Conservation (phyloP, 306 rosid genomes). For the Betula pendula region DNA sequence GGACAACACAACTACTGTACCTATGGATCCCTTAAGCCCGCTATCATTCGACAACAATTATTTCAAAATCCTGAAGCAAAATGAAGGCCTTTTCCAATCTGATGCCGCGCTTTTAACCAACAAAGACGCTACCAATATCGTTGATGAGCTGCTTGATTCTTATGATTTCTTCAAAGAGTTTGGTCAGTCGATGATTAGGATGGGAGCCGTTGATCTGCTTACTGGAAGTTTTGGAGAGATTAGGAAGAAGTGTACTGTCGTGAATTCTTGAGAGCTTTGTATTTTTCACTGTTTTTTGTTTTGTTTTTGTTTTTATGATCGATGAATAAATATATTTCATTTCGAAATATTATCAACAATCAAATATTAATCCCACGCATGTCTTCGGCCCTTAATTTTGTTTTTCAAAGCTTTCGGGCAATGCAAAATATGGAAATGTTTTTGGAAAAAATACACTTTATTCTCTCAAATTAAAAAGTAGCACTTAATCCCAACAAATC, state of each 20-base stretch:
- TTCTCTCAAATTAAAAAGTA: too few species aligned
- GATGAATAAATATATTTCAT: too few species aligned
- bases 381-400: too few species aligned
- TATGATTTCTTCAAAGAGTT: slow-evolving; percentile 40
- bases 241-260: slow-evolving; percentile 47
- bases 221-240: slow-evolving; percentile 48
- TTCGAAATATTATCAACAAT: too few species aligned
- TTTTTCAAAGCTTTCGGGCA: too few species aligned
- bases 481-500: too few species aligned
- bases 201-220: slow-evolving; percentile 52
- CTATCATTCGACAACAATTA: slow-evolving; percentile 33
- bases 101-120: slow-evolving; percentile 59
- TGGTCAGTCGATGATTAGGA: slow-evolving; percentile 53
- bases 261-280: slow-evolving; percentile 37
- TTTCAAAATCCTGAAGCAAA: slow-evolving; percentile 32
- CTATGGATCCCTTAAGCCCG: not conserved
- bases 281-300: not conserved
- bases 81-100: slow-evolving; percentile 53
- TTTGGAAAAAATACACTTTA: too few species aligned
- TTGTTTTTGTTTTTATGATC: too few species aligned
- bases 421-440: too few species aligned
- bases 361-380: too few species aligned
- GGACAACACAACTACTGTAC: slow-evolving; percentile 11
- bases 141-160: slow-evolving; percentile 21
- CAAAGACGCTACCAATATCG: slow-evolving; percentile 5